A percentile compares a stretch with the other conserved stretches of the same genome.
Evolutionary conservation across 805 yeast genomes (phyloP).

Genomic region (Zygosaccharomyces rouxii): DNA sequence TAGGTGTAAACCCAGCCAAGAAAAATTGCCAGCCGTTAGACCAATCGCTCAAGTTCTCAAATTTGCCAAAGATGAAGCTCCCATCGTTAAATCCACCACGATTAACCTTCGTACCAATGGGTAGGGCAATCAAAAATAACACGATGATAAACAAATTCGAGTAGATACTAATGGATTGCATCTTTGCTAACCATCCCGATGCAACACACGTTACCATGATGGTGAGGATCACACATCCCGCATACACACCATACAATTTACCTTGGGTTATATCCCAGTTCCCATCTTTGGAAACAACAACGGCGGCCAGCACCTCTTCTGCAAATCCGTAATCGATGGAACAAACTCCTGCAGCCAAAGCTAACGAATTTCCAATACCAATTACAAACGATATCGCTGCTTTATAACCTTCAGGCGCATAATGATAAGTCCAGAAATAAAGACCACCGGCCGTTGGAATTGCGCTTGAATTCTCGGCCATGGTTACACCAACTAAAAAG

Average conservation of each 20-base stretch:
- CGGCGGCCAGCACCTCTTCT: conserved; percentile 48
- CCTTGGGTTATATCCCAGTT: conserved; percentile 47
- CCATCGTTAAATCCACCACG: conserved; percentile 43
- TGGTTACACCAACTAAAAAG: conserved; percentile 46
- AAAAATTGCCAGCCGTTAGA: conserved; percentile 52
- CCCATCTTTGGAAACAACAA: conserved; percentile 43
- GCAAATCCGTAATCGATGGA: conserved; percentile 37
- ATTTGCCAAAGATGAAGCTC: conserved; percentile 49
- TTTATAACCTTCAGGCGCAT: conserved; percentile 47
- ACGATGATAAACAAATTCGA: conserved; percentile 47
- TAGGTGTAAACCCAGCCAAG: conserved; percentile 53
- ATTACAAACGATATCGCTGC: conserved; percentile 50
- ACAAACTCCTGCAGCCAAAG: conserved; percentile 55
- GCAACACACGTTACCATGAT: conserved; percentile 48
- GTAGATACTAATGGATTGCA: conserved; percentile 52
- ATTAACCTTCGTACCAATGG: conserved; percentile 44
- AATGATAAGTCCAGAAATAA: conserved; percentile 55
- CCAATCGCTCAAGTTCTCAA: conserved; percentile 49
- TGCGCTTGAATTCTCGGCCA: conserved; percentile 57
- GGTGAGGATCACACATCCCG: conserved; percentile 49
- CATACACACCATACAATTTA: conserved; percentile 55
- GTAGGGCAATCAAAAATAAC: conserved; percentile 54
- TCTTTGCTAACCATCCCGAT: conserved; percentile 46
- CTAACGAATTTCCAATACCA: conserved; percentile 58
- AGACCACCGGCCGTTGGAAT: conserved; percentile 67